Evolutionary conservation across 2,329 filamentous ascomycete genomes (phyloP).

Genomic region (Clonostachys sp.): DNA sequence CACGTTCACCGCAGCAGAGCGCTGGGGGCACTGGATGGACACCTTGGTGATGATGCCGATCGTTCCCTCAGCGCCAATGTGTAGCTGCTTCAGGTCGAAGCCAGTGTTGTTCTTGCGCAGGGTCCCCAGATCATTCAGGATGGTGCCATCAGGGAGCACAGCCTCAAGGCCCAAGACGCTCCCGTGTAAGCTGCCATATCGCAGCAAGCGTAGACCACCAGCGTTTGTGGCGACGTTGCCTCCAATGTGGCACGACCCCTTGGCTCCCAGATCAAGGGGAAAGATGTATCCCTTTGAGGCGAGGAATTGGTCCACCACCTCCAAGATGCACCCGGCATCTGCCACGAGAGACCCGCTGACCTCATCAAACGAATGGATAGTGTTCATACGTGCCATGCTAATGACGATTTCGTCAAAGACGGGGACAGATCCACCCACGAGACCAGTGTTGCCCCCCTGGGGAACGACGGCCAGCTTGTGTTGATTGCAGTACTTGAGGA

Average conservation of each 20-base stretch:
- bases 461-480: constrained; percentile 89
- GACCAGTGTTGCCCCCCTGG: constrained; percentile 93
- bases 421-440: constrained; percentile 92
- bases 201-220: constrained; percentile 80
- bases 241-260: constrained; percentile 94
- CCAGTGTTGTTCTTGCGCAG: constrained; percentile 98
- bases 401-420: constrained; percentile 98
- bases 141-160: constrained; percentile 87
- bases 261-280: constrained; percentile 93
- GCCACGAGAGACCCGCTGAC: constrained; percentile 86
- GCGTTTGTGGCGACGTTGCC: constrained; percentile 96
- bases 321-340: constrained; percentile 87
- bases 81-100: constrained; percentile 94
- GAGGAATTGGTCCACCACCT: constrained; percentile 81
- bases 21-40: constrained; percentile 83
- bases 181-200: constrained; percentile 93
- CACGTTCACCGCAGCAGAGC: constrained; percentile 85
- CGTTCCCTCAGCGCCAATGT: constrained; percentile 93
- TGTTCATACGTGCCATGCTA: constrained; percentile 85
- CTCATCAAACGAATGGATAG: constrained; percentile 87
- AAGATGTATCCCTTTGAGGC: constrained; percentile 84
- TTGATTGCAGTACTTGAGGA: constrained; percentile 93
- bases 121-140: constrained; percentile 82
- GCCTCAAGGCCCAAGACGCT: constrained; percentile 90
- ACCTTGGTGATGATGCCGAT: constrained; percentile 91